Evolutionary conservation across 768 basidiomycete species (phyloP).

Genomic region (Boletus vinaceobasis): DNA sequence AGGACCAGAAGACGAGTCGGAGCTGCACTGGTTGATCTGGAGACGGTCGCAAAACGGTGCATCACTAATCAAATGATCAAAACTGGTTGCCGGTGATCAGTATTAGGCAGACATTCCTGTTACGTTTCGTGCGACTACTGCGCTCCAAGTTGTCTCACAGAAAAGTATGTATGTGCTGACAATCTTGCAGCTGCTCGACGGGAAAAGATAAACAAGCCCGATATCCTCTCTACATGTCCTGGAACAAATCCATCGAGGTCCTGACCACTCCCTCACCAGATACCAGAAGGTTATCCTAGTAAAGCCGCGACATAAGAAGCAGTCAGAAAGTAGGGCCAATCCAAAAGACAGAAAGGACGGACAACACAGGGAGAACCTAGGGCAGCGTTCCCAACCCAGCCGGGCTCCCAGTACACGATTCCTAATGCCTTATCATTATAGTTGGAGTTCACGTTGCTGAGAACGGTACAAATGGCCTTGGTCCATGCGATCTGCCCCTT

Average conservation of each 20-base stretch:
- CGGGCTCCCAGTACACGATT: slow-evolving; percentile 12
- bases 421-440: slow-evolving; percentile 7
- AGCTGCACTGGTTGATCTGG: background rate
- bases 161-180: too few relatives aligned
- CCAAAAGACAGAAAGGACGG: background rate
- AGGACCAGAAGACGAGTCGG: slow-evolving; percentile 1
- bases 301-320: background rate
- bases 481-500: slow-evolving; percentile 12
- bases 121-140: background rate
- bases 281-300: slow-evolving; percentile 12
- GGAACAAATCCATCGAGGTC: slow-evolving; percentile 5
- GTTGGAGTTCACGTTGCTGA: background rate
- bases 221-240: background rate
- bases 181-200: background rate
- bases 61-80: background rate
- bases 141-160: too few relatives aligned
- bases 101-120: background rate
- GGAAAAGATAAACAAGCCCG: background rate
- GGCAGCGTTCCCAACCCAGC: slow-evolving; percentile 4
- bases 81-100: slow-evolving; percentile 2
- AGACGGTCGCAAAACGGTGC: background rate
- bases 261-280: slow-evolving; percentile 1
- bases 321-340: background rate
- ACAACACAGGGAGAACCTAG: slow-evolving; percentile 9
- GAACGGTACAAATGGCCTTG: background rate